These are phyloP conservation scores for Leucosporidium creatinivorum DNA, from an alignment of 768 basidiomycete species.

Conservation along the genomic window DNA sequence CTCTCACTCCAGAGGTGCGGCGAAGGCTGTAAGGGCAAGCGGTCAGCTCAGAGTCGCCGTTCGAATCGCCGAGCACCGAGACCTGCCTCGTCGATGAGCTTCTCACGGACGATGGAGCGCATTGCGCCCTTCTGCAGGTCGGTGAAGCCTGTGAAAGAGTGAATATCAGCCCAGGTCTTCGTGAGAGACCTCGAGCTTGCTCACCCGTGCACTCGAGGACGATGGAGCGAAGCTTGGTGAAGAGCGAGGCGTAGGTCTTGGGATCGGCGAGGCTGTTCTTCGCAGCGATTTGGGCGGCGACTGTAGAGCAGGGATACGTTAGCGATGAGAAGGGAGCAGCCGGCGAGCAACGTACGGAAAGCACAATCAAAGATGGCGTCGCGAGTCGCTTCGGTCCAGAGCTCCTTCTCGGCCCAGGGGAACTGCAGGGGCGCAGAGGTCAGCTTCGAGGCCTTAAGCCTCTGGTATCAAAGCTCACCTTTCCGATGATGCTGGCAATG, in stretches of 20 bases:
- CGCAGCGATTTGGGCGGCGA: too few species aligned
- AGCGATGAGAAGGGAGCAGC: too few species aligned
- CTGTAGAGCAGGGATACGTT: too few species aligned
- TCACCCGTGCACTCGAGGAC: not conserved
- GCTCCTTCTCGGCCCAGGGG: slow-evolving; percentile 10
- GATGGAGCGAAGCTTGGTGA: not conserved
- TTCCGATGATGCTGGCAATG: slow-evolving; percentile 12
- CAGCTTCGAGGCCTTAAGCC: too few species aligned
- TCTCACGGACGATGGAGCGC: not conserved
- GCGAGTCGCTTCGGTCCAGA: slow-evolving; percentile 8
- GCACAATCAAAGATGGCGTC: not conserved
- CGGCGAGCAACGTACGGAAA: not conserved
- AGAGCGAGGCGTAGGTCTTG: not conserved
- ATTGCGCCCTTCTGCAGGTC: not conserved
- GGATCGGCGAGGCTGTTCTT: too few species aligned
- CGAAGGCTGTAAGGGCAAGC: too few species aligned
- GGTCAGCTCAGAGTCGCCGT: too few species aligned
- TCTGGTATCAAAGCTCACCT: not conserved
- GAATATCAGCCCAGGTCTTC: too few species aligned
- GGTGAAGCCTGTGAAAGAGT: slow-evolving; percentile 3
- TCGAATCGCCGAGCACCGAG: too few species aligned
- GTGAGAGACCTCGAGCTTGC: too few species aligned
- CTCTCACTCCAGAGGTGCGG: too few species aligned
- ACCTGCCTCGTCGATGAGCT: too few species aligned
- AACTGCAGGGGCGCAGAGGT: slow-evolving; percentile 3